Conservation (phyloP, 805 yeast genomes). For the Brettanomyces sp. region DNA sequence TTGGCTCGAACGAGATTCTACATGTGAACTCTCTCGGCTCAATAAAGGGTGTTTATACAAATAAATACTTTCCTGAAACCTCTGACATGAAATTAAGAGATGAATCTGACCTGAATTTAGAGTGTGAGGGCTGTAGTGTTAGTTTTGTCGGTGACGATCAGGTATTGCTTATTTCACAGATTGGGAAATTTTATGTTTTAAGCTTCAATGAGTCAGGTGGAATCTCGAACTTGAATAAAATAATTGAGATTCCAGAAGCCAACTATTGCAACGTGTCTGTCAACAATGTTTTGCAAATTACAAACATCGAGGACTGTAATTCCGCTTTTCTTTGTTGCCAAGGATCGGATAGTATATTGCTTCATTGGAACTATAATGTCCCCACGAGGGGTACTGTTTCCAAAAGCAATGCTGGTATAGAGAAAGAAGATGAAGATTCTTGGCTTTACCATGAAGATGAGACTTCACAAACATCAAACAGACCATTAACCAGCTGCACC, state of each 20-base stretch:
- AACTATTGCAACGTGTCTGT: constrained; percentile 15
- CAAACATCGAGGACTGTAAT: constrained; percentile 29
- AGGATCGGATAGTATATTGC: constrained; percentile 49
- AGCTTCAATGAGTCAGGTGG: constrained; percentile 27
- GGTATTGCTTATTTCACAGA: constrained; percentile 30
- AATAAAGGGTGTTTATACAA: constrained; percentile 51
- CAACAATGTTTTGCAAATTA: constrained; percentile 31
- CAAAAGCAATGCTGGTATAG: constrained; percentile 5
- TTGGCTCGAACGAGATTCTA: constrained; percentile 71
- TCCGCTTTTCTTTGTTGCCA: constrained; percentile 50
- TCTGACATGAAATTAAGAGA: constrained; percentile 36
- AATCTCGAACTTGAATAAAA: constrained; percentile 22
- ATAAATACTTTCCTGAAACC: constrained; percentile 36
- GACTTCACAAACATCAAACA: constrained; percentile 3
- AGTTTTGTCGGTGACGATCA: constrained; percentile 25
- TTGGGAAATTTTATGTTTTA: constrained; percentile 33
- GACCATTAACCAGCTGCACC: constrained; percentile 18
- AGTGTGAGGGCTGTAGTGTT: constrained; percentile 44
- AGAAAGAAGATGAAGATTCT: constrained; percentile 37
- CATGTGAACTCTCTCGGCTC: constrained; percentile 78
- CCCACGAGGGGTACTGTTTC: constrained; percentile 1
- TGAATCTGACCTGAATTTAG: constrained; percentile 40
- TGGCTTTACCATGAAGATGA: constrained; percentile 29
- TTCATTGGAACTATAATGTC: constrained; percentile 26
- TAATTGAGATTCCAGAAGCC: constrained; percentile 12